Evolutionary conservation across 2,329 filamentous ascomycete species (phyloP).

Genomic region (Neonectria faginata): DNA sequence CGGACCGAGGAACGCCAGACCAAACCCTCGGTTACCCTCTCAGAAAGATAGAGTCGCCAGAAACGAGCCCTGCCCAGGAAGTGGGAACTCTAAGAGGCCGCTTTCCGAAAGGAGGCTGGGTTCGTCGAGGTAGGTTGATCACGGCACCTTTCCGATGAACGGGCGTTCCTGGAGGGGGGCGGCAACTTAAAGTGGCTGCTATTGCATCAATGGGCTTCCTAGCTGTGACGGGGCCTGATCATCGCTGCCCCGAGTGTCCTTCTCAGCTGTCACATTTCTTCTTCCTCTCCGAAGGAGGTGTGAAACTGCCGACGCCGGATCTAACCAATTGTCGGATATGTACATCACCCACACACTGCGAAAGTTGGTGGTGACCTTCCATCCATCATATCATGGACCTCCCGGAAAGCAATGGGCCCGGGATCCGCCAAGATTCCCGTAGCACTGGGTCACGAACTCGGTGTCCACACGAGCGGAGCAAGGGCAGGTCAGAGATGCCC

Average conservation of each 20-base stretch:
- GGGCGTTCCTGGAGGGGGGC: not conserved
- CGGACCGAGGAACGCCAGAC: slow-evolving; percentile 25
- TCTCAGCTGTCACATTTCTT: not conserved
- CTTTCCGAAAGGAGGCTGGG: not conserved
- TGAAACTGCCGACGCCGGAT: not conserved
- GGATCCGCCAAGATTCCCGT: not conserved
- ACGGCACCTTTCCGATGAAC: not conserved
- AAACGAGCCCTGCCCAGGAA: not conserved
- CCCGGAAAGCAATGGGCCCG: not conserved
- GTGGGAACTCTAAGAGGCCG: not conserved
- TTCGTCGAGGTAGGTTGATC: not conserved
- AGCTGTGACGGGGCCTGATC: not conserved
- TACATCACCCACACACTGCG: not conserved
- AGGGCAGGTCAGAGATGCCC: not conserved
- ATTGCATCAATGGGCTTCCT: not conserved
- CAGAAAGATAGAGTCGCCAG: not conserved
- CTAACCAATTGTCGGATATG: not conserved
- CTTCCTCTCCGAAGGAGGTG: not conserved
- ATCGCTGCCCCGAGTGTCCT: not conserved
- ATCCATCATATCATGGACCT: too few relatives aligned
- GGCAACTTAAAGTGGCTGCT: not conserved
- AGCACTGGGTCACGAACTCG: not conserved
- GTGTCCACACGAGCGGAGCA: not conserved
- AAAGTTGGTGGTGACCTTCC: not conserved
- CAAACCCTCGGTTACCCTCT: slow-evolving; percentile 28